These are phyloP conservation scores for Suillus clintonianus DNA, from an alignment of 768 basidiomycete genomes.

Conservation along the genomic window DNA sequence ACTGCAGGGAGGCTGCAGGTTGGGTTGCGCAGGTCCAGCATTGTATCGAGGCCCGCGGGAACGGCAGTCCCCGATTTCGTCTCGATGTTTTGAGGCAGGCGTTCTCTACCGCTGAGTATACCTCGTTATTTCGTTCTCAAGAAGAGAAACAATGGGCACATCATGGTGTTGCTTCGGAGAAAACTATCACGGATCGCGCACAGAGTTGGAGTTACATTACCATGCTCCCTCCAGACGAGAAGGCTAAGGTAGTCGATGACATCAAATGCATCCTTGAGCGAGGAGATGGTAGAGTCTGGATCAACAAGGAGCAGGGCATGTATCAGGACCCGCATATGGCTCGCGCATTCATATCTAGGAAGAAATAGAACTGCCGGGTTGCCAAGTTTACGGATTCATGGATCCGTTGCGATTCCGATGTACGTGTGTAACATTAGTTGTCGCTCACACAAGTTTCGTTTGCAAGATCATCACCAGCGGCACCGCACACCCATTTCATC, in stretches of 20 bases:
- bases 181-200: conserved; percentile 66
- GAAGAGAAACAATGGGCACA: conserved; percentile 60
- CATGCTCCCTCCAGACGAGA: conserved; percentile 57
- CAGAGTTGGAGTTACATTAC: conserved; percentile 87
- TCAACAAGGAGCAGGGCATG: conserved; percentile 67
- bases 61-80: conserved; percentile 81
- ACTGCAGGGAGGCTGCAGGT: conserved; percentile 52
- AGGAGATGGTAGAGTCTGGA: conserved; percentile 73
- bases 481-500: not conserved
- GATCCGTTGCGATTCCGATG: too few species aligned
- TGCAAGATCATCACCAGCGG: not conserved
- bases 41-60: conserved; percentile 60
- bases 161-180: conserved; percentile 49
- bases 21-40: conserved; percentile 80
- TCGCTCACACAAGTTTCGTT: not conserved
- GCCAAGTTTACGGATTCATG: not conserved
- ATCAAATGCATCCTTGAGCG: conserved; percentile 56
- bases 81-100: conserved; percentile 69
- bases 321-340: conserved; percentile 84
- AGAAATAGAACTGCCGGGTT: conserved; percentile 31
- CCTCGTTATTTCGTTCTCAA: conserved; percentile 55
- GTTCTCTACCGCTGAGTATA: conserved; percentile 66
- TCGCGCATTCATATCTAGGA: conserved; percentile 51
- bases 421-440: too few species aligned
- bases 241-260: conserved; percentile 48